A percentile compares a stretch with the other conserved stretches of the same genome.
phyloP scores from a whole-genome alignment of 495 filamentous ascomycete genomes.

The Alectoria sarmentosa region DNA sequence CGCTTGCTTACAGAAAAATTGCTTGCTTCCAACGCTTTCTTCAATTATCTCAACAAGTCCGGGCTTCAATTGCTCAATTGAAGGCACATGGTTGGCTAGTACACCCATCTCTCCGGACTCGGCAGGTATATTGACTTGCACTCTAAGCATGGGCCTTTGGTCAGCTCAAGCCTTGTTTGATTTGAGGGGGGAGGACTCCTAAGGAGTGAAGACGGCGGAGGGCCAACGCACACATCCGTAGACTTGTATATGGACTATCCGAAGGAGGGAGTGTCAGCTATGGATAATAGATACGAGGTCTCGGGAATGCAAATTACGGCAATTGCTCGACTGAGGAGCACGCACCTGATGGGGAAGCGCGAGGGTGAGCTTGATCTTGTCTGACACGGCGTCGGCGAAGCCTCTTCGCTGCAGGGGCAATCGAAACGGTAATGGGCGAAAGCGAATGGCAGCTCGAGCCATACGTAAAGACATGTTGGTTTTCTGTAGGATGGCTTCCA shows the following conservation, averaged over 20 bases:
- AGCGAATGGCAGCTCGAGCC: constrained; percentile 77
- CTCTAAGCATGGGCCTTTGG: constrained; percentile 41
- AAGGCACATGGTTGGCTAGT: constrained; percentile 96
- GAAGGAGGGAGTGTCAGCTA: constrained; percentile 19
- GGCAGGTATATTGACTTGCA: constrained; percentile 98
- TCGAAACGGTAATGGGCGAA: constrained; percentile 61
- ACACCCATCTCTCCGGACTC: constrained; percentile 99
- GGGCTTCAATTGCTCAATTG: constrained; percentile 97
- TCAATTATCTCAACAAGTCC: constrained; percentile 93
- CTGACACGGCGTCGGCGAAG: constrained; percentile 89
- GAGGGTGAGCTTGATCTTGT: constrained; percentile 97
- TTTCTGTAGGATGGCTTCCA: not conserved
- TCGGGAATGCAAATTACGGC: not conserved
- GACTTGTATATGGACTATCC: constrained; percentile 65
- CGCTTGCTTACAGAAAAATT: constrained; percentile 84
- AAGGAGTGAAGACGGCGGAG: constrained; percentile 8
- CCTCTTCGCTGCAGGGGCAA: constrained; percentile 70
- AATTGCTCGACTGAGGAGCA: not conserved
- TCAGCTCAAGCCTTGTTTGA: not conserved
- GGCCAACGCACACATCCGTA: constrained; percentile 59
- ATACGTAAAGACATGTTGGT: constrained; percentile 79
- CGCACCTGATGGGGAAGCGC: constrained; percentile 96
- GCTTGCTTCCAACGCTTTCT: constrained; percentile 87
- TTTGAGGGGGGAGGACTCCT: not conserved
- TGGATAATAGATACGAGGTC: constrained; percentile 4